Evolutionary conservation across 1,284 basidiomycete species (phyloP), one percentile per base, ranked within the genome.

Genomic region (Fomitiporia mediterranea): DNA sequence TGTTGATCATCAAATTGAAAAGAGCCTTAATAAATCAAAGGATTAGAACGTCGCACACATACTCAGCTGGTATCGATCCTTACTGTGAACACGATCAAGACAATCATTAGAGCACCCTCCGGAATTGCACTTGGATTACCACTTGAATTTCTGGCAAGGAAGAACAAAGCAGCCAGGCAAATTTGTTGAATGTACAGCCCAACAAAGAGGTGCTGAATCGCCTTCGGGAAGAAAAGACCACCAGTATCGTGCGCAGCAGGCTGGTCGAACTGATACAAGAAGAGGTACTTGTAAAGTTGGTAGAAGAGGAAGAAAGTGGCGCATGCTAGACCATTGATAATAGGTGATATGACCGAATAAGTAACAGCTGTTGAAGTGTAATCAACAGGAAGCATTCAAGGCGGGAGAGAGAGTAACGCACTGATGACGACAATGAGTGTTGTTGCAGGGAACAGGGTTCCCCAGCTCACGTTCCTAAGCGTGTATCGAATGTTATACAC

Each of bases 141-240:
- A 27, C 82, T 71, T 15, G 71, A 64, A 61, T 91, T 71, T 47
- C 74, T 75, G 0, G 86, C 82, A 3, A 97, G 77, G 84, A 97
- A 96, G 80, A 96, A 97, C 63, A 97, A 72, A 1, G 89, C 90
- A 23, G 82, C 80, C 23, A 97, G 74, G 68, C 91, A 94, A 51
- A 96, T 67, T 67, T 90, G 84, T 65, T 89, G 81, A 53, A 98
- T 79, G 68, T 97, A 98, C 65, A 95, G 63, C 3, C 94, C 96
- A 13, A 94, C 90, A 65, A 98, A 97, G 39, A 96, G 69, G 66
- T 98, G 95, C 53, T 89, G 84, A 44, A 99, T 84, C 1, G 97
- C 96, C 72, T 89, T 92, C 47, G 94, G 94, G 78, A 96, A 98
- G 79, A 98, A 98, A 47, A 91, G 71, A 0, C 96, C 96, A 27